Evolutionary conservation across 2,329 filamentous ascomycete species (phyloP).

Genomic region (Sarocladium oryzae): DNA sequence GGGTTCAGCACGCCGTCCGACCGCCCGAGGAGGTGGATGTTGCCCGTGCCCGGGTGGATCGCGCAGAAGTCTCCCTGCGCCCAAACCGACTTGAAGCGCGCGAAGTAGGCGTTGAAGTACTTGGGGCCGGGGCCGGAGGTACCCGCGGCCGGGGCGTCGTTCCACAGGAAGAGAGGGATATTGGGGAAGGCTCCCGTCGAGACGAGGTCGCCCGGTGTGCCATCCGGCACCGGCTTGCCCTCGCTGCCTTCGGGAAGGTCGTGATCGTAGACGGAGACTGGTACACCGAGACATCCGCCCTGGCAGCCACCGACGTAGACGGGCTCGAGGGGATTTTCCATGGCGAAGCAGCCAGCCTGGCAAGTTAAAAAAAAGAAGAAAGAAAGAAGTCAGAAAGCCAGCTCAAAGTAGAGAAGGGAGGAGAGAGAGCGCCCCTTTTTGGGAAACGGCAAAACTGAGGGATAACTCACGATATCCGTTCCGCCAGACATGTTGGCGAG

Average conservation of each 20-base stretch:
- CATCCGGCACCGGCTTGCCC: constrained; percentile 41
- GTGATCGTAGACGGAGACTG: constrained; percentile 56
- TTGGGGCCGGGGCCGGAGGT: constrained; percentile 41
- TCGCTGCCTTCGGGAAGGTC: constrained; percentile 41
- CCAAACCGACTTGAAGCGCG: constrained; percentile 63
- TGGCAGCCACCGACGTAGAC: constrained; percentile 53
- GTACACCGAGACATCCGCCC: constrained; percentile 41
- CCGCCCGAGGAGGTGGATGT: constrained; percentile 60
- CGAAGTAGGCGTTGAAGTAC: constrained; percentile 56
- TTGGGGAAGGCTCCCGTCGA: constrained; percentile 67
- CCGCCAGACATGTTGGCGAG: constrained; percentile 71
- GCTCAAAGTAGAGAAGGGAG: too few species aligned
- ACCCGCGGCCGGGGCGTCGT: constrained; percentile 29
- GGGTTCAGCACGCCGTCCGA: constrained; percentile 78
- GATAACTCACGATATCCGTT: constrained; percentile 59
- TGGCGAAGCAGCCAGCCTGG: constrained; percentile 53
- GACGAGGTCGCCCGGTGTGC: constrained; percentile 69
- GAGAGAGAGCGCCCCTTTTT: too few species aligned
- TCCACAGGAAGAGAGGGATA: constrained; percentile 62
- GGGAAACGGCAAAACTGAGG: constrained; percentile 52
- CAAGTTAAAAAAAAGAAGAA: too few species aligned
- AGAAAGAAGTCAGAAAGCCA: too few species aligned
- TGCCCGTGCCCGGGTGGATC: constrained; percentile 60
- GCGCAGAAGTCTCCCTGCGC: constrained; percentile 77
- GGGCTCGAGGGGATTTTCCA: constrained; percentile 63